Base-by-base conservation (phyloP, 805 yeast species). In the Candida sakaeoensis region DNA sequence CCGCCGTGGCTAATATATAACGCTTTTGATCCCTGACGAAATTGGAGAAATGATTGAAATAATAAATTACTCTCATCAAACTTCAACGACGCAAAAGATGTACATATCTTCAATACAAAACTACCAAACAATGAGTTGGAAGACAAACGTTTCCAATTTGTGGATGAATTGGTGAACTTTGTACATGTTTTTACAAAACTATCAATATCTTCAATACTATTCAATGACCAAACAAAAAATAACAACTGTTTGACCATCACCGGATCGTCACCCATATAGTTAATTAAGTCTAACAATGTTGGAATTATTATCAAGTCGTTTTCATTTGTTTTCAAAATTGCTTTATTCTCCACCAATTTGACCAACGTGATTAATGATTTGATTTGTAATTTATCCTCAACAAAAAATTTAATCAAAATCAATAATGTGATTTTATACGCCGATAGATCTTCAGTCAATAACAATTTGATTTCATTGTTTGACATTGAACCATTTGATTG, bases 351-450 rank as follows among this genome's bases (percentile, higher is more conserved):
- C 12, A 79, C 65, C 39, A 70, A 57, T 30, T 62, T 60, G 12
- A 75, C 74, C n/a, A 77, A 47, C 1, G 67, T 53, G 2, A 70
- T 48, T 25, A 77, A 49, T 12, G 71, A 54, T 19, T 63, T 54
- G 15, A 52, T 48, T 12, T 56, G 46, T 13, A 53, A 37, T 26
- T 32, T 28, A 19, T 43, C 34, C 5, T 25, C 8, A 33, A 50
- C 42, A 29, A 46, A 48, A n/a, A 50, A 34, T 23, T 39, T 34
- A 8, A 79, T 64, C 10, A 81, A 50, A 2, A 72, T 57, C 8
- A 79, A 49, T 1, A 79, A 48, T 1, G 80, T 75, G 0, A 81
- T 57, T 46, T 76, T 78, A 41, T 75, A 70, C 1, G 85, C 79
- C 5, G 82, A 73, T 19, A 80, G 44, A 39, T 61, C 70, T 40